Base-by-base conservation (phyloP, 371 early-diverging fungal genomes). In the Rhizopus microsporus region DNA sequence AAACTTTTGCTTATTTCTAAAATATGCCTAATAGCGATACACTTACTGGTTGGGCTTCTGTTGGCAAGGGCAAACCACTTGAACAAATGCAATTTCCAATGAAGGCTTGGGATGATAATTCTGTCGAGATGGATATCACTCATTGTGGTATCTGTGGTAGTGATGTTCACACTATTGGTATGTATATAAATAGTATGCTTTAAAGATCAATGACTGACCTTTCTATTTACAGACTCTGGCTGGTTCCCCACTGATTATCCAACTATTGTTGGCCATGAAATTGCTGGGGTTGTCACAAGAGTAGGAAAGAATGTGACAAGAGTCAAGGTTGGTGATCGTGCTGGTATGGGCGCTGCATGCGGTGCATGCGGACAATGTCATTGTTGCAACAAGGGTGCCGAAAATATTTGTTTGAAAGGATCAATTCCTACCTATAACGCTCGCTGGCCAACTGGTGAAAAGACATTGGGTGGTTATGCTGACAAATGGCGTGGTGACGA, bases 401-500 rank as follows among this genome's bases (percentile, higher is more conserved):
- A 62, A 38, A 32, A 71, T 45, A 43, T 78, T 30, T 55, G 59
- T 31, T 61, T 79, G 31, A 23, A 23, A 23, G 23, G 23, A 23
- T 84, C 77, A 48, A 85, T 84, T 72, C 2, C 2, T 0, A 75
- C 77, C 68, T 37, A 63, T 17, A 78, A 45, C 54, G 61, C 7
- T 82, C 78, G 33, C 83, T 84, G 87, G 74, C 65, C 65, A 7
- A 82, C 82, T 43, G 81, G 83, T 9, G 51, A 59, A 16, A 65
- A 61, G 40, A 57, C 87, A 1, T 75, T 88, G 17, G 86, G 86
- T 30, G 86, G 86, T 3, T 85, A 83, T 57, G 82, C 75, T 23
- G 23, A 23, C 23, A 23, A 23, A 2, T 23, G 23, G 23, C 23
- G 23, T 23, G 23, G 23, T 23, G 23, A 23, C 2, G 23, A 23